Evolutionary conservation across 805 yeast genomes (phyloP), one percentile per base, ranked within the genome.

Genomic region (Barnettozyma botsteinii): DNA sequence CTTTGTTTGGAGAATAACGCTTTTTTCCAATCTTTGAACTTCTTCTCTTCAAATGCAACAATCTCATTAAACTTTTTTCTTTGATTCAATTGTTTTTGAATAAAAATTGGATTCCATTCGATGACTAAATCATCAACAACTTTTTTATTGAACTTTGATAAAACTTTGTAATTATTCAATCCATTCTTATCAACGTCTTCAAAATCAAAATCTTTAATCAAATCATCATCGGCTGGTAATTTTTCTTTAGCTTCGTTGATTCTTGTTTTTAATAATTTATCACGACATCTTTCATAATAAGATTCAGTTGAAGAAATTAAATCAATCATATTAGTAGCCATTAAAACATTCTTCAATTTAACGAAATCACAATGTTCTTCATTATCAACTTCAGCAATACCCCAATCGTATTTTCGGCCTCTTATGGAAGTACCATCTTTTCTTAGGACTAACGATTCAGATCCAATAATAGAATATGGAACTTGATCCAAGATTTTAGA

Each of bases 391-490:
- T 88, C 95, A 12, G 85, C 85, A 18, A 75, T 60, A 1, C 97
- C 97, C 96, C 96, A 89, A 14, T 67, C 70, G 64, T 87, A 89
- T 54, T 72, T 71, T 53, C 96, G 72, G 14, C 93, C 95, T 47
- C 83, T 70, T 22, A 84, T 84, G 4, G 61, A 45, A 24, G 69
- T 61, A 9, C 79, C 79, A 9, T 64, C 63, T 4, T 60, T 50
- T 37, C 69, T 69, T 34, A 55, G 50, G 24, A 69, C 72, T 38
- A 61, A 62, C 10, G 70, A 69, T 46, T 71, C 79, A 2, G 94
- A 76, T 17, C 88, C 82, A 45, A 89, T 76, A 3, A 87, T 66
- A 2, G 86, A 69, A 57, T 72, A 87, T 0, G 97, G 96, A 50
- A 76, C 72, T 28, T 69, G 65, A 6, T 59, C 58, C 30, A 59